Conservation (phyloP, 768 basidiomycete genomes). For the Obba rivulosa region DNA sequence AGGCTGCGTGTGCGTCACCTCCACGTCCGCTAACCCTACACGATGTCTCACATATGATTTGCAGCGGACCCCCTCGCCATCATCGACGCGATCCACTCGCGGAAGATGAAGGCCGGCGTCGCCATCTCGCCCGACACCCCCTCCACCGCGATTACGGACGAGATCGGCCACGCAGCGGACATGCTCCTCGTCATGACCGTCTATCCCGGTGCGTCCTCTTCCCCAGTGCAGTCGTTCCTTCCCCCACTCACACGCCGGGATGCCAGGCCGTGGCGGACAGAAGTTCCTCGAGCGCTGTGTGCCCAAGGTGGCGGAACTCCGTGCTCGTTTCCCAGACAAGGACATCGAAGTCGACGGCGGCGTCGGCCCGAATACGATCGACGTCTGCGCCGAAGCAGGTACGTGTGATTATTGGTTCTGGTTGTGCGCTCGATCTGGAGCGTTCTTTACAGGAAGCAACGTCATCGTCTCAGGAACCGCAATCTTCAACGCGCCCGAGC, state of each 20-base stretch:
- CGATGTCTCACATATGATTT: background rate
- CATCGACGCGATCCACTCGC: constrained; percentile 74
- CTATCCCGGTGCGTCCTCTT: constrained; percentile 60
- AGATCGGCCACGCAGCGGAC: constrained; percentile 77
- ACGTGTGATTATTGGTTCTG: constrained; percentile 13
- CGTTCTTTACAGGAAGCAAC: constrained; percentile 68
- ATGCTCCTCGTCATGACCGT: constrained; percentile 99
- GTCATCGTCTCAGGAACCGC: constrained; percentile 98
- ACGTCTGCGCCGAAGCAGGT: constrained; percentile 87
- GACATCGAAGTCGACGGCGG: constrained; percentile 99
- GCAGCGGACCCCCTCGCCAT: constrained; percentile 69
- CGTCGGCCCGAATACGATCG: constrained; percentile 88
- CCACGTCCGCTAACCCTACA: background rate
- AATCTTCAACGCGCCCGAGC: constrained; percentile 78
- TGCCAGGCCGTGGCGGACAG: constrained; percentile 83
- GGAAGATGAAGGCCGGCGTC: constrained; percentile 89
- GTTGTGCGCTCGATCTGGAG: background rate
- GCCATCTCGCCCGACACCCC: constrained; percentile 97
- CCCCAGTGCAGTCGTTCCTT: background rate
- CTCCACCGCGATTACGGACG: constrained; percentile 80
- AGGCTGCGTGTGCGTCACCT: constrained; percentile 70
- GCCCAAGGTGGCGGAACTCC: constrained; percentile 87
- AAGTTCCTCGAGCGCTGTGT: constrained; percentile 93
- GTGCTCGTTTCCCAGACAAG: constrained; percentile 84
- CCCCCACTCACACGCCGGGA: background rate